Evolutionary conservation across 2,329 filamentous ascomycete species (phyloP).

Genomic region (Berkeleyomyces rouxiae): DNA sequence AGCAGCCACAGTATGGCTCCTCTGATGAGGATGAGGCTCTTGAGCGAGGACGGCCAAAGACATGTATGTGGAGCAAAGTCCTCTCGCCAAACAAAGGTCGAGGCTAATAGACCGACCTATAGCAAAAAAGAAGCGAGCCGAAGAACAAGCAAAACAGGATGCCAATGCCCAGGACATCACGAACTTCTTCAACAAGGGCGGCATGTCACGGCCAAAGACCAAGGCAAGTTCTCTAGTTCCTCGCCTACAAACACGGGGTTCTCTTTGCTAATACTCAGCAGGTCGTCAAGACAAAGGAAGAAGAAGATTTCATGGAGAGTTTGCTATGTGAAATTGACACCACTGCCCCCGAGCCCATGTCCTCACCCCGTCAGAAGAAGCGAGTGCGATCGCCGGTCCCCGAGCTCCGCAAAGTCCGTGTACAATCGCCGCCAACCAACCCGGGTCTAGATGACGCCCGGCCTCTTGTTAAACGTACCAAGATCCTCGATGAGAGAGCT

Average conservation of each 20-base stretch:
- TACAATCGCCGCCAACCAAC: slow-evolving; percentile 54
- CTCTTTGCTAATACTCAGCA: slow-evolving; percentile 20
- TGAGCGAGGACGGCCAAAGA: slow-evolving; percentile 31
- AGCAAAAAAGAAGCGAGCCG: slow-evolving; percentile 79
- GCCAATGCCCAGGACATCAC: slow-evolving; percentile 83
- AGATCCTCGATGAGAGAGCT: slow-evolving; percentile 29
- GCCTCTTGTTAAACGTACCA: slow-evolving; percentile 39
- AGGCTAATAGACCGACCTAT: slow-evolving; percentile 9
- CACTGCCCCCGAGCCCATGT: slow-evolving; percentile 37
- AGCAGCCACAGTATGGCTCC: slow-evolving; percentile 50
- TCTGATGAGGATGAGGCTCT: slow-evolving; percentile 47
- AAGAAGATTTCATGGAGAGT: slow-evolving; percentile 71
- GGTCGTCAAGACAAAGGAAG: slow-evolving; percentile 67
- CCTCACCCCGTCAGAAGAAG: slow-evolving; percentile 38
- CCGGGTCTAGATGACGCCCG: slow-evolving; percentile 27
- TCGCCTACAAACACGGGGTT: neutral
- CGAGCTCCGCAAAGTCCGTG: slow-evolving; percentile 61
- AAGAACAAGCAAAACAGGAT: slow-evolving; percentile 70
- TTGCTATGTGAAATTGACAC: slow-evolving; percentile 78
- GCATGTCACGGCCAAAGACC: slow-evolving; percentile 50
- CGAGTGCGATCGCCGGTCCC: slow-evolving; percentile 48
- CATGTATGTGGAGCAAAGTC: slow-evolving; percentile 22
- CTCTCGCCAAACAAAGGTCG: neutral
- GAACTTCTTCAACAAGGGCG: slow-evolving; percentile 80
- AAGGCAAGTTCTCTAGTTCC: slow-evolving; percentile 41